These are phyloP conservation scores for Microglena sp. DNA, from an alignment of 139 green algal species.

Conservation along the genomic window DNA sequence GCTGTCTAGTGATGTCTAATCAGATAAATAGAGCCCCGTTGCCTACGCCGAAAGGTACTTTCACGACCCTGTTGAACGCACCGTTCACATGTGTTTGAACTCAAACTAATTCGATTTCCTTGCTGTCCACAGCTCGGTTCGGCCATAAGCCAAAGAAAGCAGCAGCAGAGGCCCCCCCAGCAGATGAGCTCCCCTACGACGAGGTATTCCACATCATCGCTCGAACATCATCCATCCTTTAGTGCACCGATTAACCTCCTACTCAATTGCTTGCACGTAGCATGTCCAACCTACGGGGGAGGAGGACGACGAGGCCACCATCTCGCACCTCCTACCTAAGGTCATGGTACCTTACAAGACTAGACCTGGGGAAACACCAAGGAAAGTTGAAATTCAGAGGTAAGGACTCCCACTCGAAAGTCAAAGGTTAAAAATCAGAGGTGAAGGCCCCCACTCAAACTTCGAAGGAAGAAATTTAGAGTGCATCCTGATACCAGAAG, in stretches of 20 bases:
- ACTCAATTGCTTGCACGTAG: not conserved
- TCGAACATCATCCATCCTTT: no score
- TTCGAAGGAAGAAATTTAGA: no score
- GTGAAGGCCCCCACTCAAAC: no score
- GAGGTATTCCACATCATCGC: not conserved
- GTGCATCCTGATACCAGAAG: no score
- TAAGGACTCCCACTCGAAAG: conserved; percentile 1
- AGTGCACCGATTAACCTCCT: no score
- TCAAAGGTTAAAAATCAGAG: not conserved
- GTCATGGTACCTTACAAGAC: conserved; percentile 55
- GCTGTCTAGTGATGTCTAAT: no score
- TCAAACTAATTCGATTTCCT: no score
- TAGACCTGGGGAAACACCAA: conserved; percentile 38
- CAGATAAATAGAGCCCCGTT: no score
- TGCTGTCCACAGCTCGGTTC: no score
- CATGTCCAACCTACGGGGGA: conserved; percentile 7
- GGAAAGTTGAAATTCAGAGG: conserved; percentile 61
- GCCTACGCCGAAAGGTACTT: no score
- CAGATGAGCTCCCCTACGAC: not conserved
- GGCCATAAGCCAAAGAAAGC: not conserved
- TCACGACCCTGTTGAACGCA: no score
- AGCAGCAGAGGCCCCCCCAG: not conserved
- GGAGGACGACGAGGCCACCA: conserved; percentile 16
- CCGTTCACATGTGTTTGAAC: no score
- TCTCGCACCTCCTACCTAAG: conserved; percentile 44